Conservation (phyloP, 371 early-diverging fungal genomes). For the Funneliformis caledonium region DNA sequence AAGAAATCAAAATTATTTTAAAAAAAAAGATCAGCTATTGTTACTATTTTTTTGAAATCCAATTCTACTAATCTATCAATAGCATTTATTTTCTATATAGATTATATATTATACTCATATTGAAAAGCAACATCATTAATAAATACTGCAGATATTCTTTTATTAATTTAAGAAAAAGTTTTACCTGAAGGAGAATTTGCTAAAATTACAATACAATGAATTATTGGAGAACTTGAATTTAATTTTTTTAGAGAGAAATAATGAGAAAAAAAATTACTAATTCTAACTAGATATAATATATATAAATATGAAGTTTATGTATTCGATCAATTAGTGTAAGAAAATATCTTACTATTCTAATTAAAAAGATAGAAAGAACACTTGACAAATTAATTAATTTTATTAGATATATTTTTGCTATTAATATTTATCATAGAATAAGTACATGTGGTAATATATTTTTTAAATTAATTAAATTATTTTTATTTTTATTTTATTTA, state of each 20-base stretch:
- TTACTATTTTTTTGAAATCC: too few relatives aligned
- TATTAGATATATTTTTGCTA: slow-evolving; percentile 1
- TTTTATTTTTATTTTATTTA: not conserved
- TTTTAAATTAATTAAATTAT: not conserved
- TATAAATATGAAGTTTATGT: not conserved
- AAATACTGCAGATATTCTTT: slow-evolving; percentile 1
- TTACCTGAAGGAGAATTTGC: not conserved
- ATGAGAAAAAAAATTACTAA: not conserved
- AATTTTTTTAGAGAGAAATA: not conserved
- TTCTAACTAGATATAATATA: not conserved
- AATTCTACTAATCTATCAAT: too few relatives aligned
- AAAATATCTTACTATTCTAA: not conserved
- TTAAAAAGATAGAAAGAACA: not conserved
- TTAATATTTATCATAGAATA: not conserved
- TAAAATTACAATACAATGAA: not conserved
- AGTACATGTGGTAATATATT: not conserved
- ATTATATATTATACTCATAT: not conserved
- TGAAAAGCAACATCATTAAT: not conserved
- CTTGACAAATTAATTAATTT: not conserved
- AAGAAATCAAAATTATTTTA: too few relatives aligned
- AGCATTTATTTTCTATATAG: too few relatives aligned
- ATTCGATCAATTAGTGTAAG: not conserved
- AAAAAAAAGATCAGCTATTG: too few relatives aligned
- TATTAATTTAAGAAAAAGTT: too few relatives aligned
- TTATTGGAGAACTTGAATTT: not conserved